Evolutionary conservation across 1,139 yeast genomes (phyloP).

Genomic region (Meyerozyma smithsonii): DNA sequence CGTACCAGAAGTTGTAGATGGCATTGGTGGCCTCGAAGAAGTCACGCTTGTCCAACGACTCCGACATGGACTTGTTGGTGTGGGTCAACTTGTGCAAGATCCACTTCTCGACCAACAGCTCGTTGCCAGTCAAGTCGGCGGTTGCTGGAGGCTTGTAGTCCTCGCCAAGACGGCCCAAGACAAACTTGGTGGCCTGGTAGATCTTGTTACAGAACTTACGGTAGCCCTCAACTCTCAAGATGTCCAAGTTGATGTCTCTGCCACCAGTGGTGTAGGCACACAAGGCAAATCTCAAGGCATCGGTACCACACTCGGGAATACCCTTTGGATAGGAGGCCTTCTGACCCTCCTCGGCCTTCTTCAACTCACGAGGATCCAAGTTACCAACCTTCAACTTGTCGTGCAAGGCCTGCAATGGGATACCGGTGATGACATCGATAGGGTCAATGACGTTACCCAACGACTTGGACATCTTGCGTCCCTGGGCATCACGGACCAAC

Average conservation of each 20-base stretch:
- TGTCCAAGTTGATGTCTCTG: conserved; percentile 94
- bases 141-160: conserved; percentile 78
- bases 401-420: conserved; percentile 73
- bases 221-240: conserved; percentile 96
- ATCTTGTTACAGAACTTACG: conserved; percentile 99
- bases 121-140: conserved; percentile 63
- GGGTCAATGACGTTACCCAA: conserved; percentile 97
- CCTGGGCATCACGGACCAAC: conserved; percentile 97
- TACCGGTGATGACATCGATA: conserved; percentile 87
- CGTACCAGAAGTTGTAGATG: conserved; percentile 93
- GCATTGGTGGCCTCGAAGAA: conserved; percentile 85
- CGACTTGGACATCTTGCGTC: conserved; percentile 97
- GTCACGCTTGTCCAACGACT: conserved; percentile 75
- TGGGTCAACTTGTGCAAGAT: conserved; percentile 79
- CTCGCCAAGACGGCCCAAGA: conserved; percentile 84
- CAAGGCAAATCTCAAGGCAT: conserved; percentile 94
- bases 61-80: conserved; percentile 62
- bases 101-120: conserved; percentile 95
- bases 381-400: conserved; percentile 76
- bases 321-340: conserved; percentile 89
- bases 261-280: conserved; percentile 99
- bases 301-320: conserved; percentile 99
- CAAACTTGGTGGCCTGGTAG: conserved; percentile 97
- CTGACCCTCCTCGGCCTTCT: conserved; percentile 86
- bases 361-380: conserved; percentile 84